Evolutionary conservation across 169 alveolate genomes (phyloP).

Genomic region (Eimeria sp.): DNA sequence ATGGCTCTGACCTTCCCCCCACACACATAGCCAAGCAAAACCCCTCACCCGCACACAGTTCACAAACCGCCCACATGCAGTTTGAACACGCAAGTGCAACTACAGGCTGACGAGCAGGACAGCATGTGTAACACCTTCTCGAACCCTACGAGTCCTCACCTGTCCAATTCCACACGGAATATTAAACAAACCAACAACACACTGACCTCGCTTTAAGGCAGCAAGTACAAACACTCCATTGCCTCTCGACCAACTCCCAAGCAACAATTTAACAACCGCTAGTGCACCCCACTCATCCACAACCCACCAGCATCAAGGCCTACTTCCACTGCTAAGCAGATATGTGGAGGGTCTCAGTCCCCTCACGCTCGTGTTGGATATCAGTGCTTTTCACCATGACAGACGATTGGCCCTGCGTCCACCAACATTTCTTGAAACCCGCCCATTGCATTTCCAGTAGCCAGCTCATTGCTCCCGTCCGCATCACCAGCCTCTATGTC

Average conservation of each 20-base stretch:
- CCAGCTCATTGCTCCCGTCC: too few species aligned
- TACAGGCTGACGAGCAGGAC: too few species aligned
- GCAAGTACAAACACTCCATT: not conserved
- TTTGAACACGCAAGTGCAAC: too few species aligned
- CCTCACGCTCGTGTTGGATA: not conserved
- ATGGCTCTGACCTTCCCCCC: too few species aligned
- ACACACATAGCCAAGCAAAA: too few species aligned
- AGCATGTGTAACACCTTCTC: too few species aligned
- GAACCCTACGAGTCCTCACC: too few species aligned
- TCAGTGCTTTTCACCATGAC: not conserved
- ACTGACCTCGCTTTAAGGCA: not conserved
- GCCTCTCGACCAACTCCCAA: too few species aligned
- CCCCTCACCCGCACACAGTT: too few species aligned
- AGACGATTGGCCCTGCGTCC: not conserved
- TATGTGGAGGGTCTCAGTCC: not conserved
- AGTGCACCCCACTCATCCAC: not conserved
- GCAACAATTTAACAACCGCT: too few species aligned
- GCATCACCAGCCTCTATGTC: too few species aligned
- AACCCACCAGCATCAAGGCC: not conserved
- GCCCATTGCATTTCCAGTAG: not conserved
- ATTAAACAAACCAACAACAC: not conserved
- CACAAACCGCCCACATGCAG: too few species aligned
- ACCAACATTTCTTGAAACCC: not conserved
- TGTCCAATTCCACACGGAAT: not conserved
- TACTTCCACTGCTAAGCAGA: not conserved